Base-by-base conservation (phyloP, 441 rosid species). In the Pelargonium fulgidum region DNA sequence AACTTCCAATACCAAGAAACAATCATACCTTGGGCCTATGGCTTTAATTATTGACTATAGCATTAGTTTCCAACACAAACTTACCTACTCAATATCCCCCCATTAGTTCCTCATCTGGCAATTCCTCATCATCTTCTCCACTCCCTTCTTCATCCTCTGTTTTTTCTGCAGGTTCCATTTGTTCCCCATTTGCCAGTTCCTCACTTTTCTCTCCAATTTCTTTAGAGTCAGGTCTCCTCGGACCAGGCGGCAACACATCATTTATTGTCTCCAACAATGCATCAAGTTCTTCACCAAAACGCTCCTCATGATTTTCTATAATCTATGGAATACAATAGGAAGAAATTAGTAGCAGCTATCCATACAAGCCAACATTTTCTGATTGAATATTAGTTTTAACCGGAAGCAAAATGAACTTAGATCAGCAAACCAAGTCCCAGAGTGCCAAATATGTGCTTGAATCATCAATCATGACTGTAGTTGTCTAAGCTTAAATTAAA, bases 261-360 rank as follows among this genome's bases (percentile, higher is more conserved):
- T 29, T 26, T 65, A 80, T 82, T 72, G 78, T 12, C 64, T 77
- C 73, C 7, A 71, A 48, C 2, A 86, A 64, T 69, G 81, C 78
- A 67, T 82, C 72, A 48, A 80, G 77, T 10, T 75, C 78, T 14
- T 72, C 77, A 13, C 66, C 70, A 36, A 79, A 72, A 1, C 87
- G 85, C 7, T 13, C 5, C 3, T 82, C 86, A 1, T 78, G 69
- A 33, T 75, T 36, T 80, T 82, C 87, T 63, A 79, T 75, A 39
- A 85, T 75, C 87, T 85, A 74, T n/a, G n/a, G 68, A 63, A 68
- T 4, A 50, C 17, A 39, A 36, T 41, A 20, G 36, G n/a, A 6
- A 7, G 16, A 12, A 47, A 56, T 24, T 54, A 17, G 39, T 24
- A 22, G 45, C 11, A 65, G 3, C n/a, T 5, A 0, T 16, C 9